Percentiles rank a stretch among this genome's conserved stretches.
These are phyloP conservation scores for Apiospora kogelbergensis DNA, from an alignment of 2,329 filamentous ascomycete genomes.

Conservation along the genomic window DNA sequence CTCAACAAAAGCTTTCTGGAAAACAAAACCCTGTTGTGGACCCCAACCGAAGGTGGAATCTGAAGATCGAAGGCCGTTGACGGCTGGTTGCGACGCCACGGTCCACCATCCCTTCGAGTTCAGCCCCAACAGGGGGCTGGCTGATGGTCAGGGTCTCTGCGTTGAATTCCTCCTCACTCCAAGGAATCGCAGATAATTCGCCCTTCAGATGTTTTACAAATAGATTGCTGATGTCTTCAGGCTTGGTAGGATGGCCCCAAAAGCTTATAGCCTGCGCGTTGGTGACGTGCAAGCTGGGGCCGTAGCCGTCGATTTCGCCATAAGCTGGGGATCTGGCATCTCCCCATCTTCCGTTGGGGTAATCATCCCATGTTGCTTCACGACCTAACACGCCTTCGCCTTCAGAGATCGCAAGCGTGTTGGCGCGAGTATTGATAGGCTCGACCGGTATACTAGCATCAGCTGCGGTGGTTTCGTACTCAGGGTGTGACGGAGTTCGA, in stretches of 20 bases:
- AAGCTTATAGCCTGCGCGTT: constrained; percentile 78
- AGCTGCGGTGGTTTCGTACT: constrained; percentile 71
- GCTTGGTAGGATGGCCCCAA: constrained; percentile 76
- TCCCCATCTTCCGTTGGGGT: constrained; percentile 93
- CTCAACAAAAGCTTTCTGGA: constrained; percentile 97
- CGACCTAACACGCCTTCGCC: constrained; percentile 85
- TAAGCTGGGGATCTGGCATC: constrained; percentile 91
- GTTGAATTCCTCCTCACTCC: constrained; percentile 87
- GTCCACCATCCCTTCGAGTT: constrained; percentile 93
- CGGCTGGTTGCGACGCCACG: constrained; percentile 89
- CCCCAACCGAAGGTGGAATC: constrained; percentile 91
- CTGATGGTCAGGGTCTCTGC: constrained; percentile 83
- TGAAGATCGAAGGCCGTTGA: constrained; percentile 78
- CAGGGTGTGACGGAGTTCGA: constrained; percentile 56
- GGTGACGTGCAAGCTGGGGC: constrained; percentile 89
- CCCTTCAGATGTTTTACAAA: constrained; percentile 83
- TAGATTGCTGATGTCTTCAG: constrained; percentile 72
- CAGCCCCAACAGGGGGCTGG: constrained; percentile 67
- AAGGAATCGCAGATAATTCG: constrained; percentile 78
- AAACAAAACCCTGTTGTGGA: constrained; percentile 87
- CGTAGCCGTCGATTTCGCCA: constrained; percentile 97
- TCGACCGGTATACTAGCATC: constrained; percentile 77
- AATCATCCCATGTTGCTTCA: constrained; percentile 98
- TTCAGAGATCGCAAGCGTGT: constrained; percentile 90
- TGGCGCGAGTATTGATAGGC: constrained; percentile 74